These are phyloP conservation scores for Trametes polyzona DNA, from an alignment of 1,284 basidiomycete genomes.

Conservation along the genomic window DNA sequence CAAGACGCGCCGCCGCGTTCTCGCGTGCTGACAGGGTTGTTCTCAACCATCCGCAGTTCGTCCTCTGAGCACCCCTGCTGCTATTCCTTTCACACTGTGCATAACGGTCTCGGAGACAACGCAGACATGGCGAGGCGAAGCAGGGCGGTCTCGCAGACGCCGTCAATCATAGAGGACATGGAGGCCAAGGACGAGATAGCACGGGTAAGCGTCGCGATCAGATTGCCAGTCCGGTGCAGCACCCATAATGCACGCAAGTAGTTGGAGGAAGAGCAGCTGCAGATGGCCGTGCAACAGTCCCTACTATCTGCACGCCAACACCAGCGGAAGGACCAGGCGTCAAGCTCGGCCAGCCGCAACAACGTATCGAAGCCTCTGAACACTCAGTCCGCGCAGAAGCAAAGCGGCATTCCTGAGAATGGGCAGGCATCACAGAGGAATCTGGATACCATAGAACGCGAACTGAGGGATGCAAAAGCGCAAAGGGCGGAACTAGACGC, in stretches of 20 bases:
- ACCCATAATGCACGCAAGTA: background rate
- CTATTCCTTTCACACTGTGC: no score
- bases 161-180: conserved; percentile 3
- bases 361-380: background rate
- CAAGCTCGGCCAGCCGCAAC: background rate
- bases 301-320: background rate
- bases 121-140: background rate
- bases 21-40: background rate
- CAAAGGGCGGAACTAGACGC: conserved; percentile 9
- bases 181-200: conserved; percentile 2
- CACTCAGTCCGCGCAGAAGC: no score
- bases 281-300: conserved; percentile 8
- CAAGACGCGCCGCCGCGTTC: no score
- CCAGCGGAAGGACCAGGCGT: background rate
- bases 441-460: conserved; percentile 8
- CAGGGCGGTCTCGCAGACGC: background rate
- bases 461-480: conserved; percentile 12
- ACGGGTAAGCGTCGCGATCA: conserved; percentile 3
- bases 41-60: background rate
- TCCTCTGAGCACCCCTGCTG: no score
- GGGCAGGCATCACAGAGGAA: background rate
- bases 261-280: conserved; percentile 13
- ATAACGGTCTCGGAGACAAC: no score
- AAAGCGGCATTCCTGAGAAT: background rate
- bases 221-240: no score